Conservation (phyloP, 768 basidiomycete genomes). For the Boletus huronensis region DNA sequence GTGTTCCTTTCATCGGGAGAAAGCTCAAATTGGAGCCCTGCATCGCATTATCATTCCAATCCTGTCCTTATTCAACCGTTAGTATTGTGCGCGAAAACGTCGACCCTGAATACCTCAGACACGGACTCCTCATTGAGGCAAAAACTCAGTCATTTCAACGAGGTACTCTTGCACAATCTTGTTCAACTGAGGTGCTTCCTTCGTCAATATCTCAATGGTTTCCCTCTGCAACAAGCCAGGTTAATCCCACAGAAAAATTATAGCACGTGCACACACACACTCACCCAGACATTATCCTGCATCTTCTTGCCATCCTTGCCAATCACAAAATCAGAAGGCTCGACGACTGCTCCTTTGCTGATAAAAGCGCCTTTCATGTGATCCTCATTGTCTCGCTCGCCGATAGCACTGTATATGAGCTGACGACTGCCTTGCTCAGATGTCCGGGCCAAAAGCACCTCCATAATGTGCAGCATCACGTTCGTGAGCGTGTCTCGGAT, state of each 20-base stretch:
- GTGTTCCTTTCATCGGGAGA: no score
- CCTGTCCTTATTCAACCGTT: no score
- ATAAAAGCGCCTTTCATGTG: constrained; percentile 24
- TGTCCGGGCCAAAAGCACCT: constrained; percentile 16
- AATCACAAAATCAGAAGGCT: constrained; percentile 34
- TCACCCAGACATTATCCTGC: constrained; percentile 36
- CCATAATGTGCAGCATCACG: not conserved
- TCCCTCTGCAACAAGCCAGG: constrained; percentile 9
- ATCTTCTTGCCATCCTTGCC: constrained; percentile 27
- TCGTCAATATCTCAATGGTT: constrained; percentile 18
- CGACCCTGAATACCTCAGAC: not conserved
- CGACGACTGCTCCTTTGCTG: constrained; percentile 5
- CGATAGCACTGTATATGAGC: constrained; percentile 32
- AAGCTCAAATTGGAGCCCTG: no score
- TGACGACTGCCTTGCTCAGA: constrained; percentile 35
- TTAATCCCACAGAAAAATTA: not conserved
- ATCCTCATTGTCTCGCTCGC: constrained; percentile 19
- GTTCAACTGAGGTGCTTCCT: constrained; percentile 9
- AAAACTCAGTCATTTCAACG: not conserved
- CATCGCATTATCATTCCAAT: no score
- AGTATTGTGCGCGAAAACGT: no score
- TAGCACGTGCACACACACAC: constrained; percentile 6
- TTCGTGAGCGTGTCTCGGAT: not conserved
- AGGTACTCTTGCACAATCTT: constrained; percentile 15
- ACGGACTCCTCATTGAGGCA: not conserved